phyloP scores from a whole-genome alignment of 768 basidiomycete genomes.

The Boletus pseudopeckii region DNA sequence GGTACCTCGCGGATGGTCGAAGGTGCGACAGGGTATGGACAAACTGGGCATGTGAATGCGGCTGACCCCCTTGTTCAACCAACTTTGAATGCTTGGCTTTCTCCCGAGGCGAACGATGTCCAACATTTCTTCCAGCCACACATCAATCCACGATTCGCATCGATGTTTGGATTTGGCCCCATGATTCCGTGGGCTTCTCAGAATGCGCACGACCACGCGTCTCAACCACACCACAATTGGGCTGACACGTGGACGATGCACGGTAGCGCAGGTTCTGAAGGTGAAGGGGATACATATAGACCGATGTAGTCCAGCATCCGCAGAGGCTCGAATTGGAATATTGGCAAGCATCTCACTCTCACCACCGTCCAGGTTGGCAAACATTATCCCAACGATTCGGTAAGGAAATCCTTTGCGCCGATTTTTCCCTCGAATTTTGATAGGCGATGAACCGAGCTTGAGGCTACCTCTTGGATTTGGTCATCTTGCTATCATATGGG shows the following conservation, averaged over 20 bases:
- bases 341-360: constrained; percentile 12
- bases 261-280: constrained; percentile 21
- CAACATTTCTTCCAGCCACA: constrained; percentile 63
- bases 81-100: constrained; percentile 17
- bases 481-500: not conserved
- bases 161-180: constrained; percentile 49
- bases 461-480: not conserved
- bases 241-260: constrained; percentile 40
- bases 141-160: constrained; percentile 79
- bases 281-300: constrained; percentile 27
- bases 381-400: not conserved
- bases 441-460: not conserved
- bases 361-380: constrained; percentile 1
- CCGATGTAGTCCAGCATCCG: constrained; percentile 21
- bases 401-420: not conserved
- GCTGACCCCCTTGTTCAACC: constrained; percentile 13
- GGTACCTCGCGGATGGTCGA: constrained; percentile 49
- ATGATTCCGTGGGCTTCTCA: constrained; percentile 23
- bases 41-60: constrained; percentile 28
- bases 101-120: constrained; percentile 6
- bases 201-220: constrained; percentile 8
- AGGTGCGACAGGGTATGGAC: constrained; percentile 41
- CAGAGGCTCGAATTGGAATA: constrained; percentile 14
- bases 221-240: constrained; percentile 24
- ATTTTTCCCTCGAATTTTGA: not conserved